Percentiles rank a stretch among this genome's conserved stretches.
Evolutionary conservation across 2,329 filamentous ascomycete species (phyloP).

Genomic region (Botrytis sinoallii): DNA sequence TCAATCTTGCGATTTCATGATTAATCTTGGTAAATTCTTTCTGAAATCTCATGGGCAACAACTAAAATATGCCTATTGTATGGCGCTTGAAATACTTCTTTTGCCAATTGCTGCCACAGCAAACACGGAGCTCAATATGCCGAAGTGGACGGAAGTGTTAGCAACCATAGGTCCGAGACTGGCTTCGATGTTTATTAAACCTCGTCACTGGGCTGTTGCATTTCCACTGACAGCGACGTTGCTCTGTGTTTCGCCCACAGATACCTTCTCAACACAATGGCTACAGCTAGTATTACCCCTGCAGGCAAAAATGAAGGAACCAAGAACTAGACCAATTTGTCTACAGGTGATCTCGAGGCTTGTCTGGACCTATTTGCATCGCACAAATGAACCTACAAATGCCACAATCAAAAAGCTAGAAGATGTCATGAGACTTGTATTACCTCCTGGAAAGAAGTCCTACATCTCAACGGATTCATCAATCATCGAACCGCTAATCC

Average conservation of each 20-base stretch:
- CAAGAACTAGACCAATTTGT: slow-evolving; percentile 71
- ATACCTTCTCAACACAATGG: slow-evolving; percentile 84
- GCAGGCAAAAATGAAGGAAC: slow-evolving; percentile 81
- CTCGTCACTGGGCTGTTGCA: slow-evolving; percentile 84
- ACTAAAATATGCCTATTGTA: slow-evolving; percentile 92
- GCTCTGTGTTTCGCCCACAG: slow-evolving; percentile 81
- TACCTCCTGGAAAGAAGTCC: slow-evolving; percentile 76
- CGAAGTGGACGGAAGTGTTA: slow-evolving; percentile 85
- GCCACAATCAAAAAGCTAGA: slow-evolving; percentile 76
- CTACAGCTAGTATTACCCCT: slow-evolving; percentile 73
- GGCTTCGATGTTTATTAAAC: slow-evolving; percentile 82
- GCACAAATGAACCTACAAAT: slow-evolving; percentile 68
- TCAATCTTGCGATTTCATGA: slow-evolving; percentile 84
- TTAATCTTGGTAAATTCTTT: slow-evolving; percentile 77
- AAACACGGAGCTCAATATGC: slow-evolving; percentile 70
- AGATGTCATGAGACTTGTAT: slow-evolving; percentile 79
- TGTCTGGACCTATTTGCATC: slow-evolving; percentile 92
- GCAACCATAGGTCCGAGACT: slow-evolving; percentile 74
- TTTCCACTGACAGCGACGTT: slow-evolving; percentile 86
- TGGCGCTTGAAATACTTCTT: slow-evolving; percentile 81
- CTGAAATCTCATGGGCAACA: slow-evolving; percentile 79
- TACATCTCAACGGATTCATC: slow-evolving; percentile 78
- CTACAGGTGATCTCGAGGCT: slow-evolving; percentile 87
- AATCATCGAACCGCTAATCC: slow-evolving; percentile 87
- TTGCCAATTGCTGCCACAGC: slow-evolving; percentile 83